Evolutionary conservation across 2,329 filamentous ascomycete genomes (phyloP), one percentile per base, ranked within the genome.

Genomic region (Tolypocladium album): DNA sequence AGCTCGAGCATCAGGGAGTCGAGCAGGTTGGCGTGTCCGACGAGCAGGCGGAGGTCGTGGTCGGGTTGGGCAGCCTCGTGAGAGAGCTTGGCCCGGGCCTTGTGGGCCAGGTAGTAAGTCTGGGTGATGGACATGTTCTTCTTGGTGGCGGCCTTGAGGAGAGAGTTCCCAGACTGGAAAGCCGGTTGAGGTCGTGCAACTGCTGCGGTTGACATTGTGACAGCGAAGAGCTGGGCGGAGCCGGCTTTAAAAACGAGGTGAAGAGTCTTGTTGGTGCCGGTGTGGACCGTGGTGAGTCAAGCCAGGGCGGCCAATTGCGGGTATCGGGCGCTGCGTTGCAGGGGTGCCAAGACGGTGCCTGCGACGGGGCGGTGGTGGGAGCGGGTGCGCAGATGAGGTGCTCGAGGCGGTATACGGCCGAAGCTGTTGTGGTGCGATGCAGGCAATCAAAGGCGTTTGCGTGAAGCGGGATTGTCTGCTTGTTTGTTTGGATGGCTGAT

Each of bases 41-140:
- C 94, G 62, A 99, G 88, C 55, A 95, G 86, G 72, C 93, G 88
- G 64, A 99, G 89, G 81, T 97, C 87, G 83, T 97, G 94, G 74
- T 97, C 93, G 69, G 90, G 82, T 70, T 88, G 88, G 76, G 87
- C 86, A 79, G 94, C 94, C 80, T 97, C 93, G 65, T 83, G 85
- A 66, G 92, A 92, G 72, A 99, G 92, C 91, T 99, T 99, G 69
- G 88, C 88, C 75, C 94, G 87, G 73, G 94, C 94, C 77, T 92
- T 93, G 82, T 96, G 92, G 74, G 94, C 94, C 70, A 97, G 88
- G 81, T 91, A 96, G 88, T 97, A 99, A 63, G 93, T 97, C 79
- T 97, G 92, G 36, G 93, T 95, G 79, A 97, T 88, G 74, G 89
- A 95, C 94, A 97, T 97, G 79, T 88, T 92, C 77, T 92, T 89